Evolutionary conservation across 371 early-diverging fungal genomes (phyloP).

Genomic region (Mitosporidium daphniae): DNA sequence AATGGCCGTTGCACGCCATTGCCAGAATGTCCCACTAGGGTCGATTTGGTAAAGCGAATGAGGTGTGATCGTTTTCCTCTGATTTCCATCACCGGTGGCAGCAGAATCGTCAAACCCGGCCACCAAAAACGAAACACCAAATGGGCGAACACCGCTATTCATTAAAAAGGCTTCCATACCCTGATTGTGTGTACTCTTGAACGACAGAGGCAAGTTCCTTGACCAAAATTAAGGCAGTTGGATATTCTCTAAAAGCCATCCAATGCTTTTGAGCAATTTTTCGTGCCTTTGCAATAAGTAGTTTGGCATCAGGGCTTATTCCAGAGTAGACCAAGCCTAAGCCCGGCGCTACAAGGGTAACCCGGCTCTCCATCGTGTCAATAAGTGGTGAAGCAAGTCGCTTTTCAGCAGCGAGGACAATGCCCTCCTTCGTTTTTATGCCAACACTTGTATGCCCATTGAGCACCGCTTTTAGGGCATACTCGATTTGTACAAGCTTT

Average conservation of each 20-base stretch:
- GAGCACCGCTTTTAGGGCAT: conserved; percentile 75
- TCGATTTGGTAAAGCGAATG: conserved; percentile 83
- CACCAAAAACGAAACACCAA: conserved; percentile 82
- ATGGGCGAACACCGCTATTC: conserved; percentile 77
- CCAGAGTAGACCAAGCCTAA: conserved; percentile 91
- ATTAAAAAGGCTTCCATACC: conserved; percentile 15
- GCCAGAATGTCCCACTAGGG: conserved; percentile 83
- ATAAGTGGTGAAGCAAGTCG: conserved; percentile 59
- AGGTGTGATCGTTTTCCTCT: no score
- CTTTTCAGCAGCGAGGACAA: conserved; percentile 89
- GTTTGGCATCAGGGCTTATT: conserved; percentile 52
- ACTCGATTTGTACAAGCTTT: conserved; percentile 90
- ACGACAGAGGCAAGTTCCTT: conserved; percentile 71
- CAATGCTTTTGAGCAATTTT: conserved; percentile 76
- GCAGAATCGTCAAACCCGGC: conserved; percentile 59
- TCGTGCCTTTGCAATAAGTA: conserved; percentile 65
- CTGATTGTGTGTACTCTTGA: conserved; percentile 93
- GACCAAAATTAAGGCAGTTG: conserved; percentile 57
- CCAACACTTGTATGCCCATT: conserved; percentile 82
- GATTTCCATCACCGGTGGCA: no score
- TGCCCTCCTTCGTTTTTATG: conserved; percentile 82
- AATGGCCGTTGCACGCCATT: conserved; percentile 89
- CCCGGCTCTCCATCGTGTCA: conserved; percentile 41
- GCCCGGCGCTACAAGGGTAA: conserved; percentile 45
- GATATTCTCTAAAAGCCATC: conserved; percentile 61